Evolutionary conservation across 768 basidiomycete genomes (phyloP), one percentile per base, ranked within the genome.

Genomic region (Suillus subluteus): DNA sequence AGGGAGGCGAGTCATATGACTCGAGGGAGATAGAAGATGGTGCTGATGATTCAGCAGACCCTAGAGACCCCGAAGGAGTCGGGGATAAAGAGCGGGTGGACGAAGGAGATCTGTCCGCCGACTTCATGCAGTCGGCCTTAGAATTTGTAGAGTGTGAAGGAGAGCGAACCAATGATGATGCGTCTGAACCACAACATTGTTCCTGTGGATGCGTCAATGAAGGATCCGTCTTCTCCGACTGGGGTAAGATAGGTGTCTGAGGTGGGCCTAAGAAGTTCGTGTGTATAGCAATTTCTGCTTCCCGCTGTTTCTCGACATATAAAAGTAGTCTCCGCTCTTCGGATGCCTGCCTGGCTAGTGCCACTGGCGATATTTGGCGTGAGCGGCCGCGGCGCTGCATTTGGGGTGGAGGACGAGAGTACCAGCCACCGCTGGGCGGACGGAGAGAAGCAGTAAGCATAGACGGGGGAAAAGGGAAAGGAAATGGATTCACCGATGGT

Each of bases 1-100:
- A 74, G 0, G 79, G 82, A 0, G 81, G 83, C 0, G 83, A 83
- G 72, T 84, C 84, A 72, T 81, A 82, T 75, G 83, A 82, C 73
- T 83, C 73, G 18, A 73, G 65, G 12, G 59, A 69, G 15, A 74
- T 62, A 69, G 77, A 40, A 73, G 72, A 62, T 74, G 77, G 66
- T 62, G 71, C 69, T 65, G 71, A 62, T 32, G 70, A 70, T 30
- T 65, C 54, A 40, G 50, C 26, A 5, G 69, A 69, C 30, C 8
- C 23, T 16, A 26, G 46, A 38, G 61, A 52, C 9, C 69, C 73
- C 15, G 75, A 73, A 4, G 74, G 73, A 1, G 75, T 74, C 8
- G 73, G 63, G 3, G 76, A 67, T 71, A 26, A 68, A 72, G 54
- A 67, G 68, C n/a, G 72, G 41, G 32, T 71, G 35, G 67, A 43